Evolutionary conservation across 495 filamentous ascomycete genomes (phyloP).

Genomic region (Aspergillus heteromorphus): DNA sequence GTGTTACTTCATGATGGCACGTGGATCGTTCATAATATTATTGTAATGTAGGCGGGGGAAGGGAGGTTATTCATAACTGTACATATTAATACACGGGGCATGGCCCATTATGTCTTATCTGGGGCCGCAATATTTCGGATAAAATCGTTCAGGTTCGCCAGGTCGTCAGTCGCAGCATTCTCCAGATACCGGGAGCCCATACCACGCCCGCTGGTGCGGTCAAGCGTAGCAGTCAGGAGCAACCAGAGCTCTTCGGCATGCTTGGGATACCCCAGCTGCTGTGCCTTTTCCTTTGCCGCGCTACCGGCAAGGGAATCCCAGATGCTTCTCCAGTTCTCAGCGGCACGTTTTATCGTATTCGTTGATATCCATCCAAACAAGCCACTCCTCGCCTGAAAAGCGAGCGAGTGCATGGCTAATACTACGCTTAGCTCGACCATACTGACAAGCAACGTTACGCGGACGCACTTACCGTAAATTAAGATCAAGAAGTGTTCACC

Average conservation of each 20-base stretch:
- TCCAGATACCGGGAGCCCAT: conserved; percentile 27
- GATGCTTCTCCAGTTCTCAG: conserved; percentile 32
- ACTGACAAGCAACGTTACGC: neutral
- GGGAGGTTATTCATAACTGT: conserved; percentile 6
- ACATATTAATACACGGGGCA: neutral
- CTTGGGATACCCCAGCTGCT: conserved; percentile 33
- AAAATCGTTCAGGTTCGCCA: conserved; percentile 35
- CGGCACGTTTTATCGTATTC: conserved; percentile 25
- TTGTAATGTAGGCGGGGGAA: neutral
- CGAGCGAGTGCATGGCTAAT: conserved; percentile 29
- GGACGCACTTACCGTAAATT: conserved; percentile 28
- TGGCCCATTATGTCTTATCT: neutral
- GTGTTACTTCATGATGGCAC: neutral
- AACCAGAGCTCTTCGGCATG: conserved; percentile 39
- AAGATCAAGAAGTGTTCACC: conserved; percentile 32
- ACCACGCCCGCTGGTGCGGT: conserved; percentile 13
- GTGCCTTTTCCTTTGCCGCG: conserved; percentile 18
- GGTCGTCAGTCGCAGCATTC: conserved; percentile 30
- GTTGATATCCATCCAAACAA: conserved; percentile 24
- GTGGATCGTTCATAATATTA: neutral
- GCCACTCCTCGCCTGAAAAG: conserved; percentile 26
- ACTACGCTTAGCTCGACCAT: neutral
- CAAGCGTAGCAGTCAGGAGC: conserved; percentile 28
- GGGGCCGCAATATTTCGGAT: conserved; percentile 22
- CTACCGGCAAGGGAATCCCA: conserved; percentile 23